A percentile compares a stretch with the other conserved stretches of the same genome.
These are phyloP conservation scores for Phaeoacremonium minimum DNA, from an alignment of 2,329 filamentous ascomycete species.

Conservation along the genomic window DNA sequence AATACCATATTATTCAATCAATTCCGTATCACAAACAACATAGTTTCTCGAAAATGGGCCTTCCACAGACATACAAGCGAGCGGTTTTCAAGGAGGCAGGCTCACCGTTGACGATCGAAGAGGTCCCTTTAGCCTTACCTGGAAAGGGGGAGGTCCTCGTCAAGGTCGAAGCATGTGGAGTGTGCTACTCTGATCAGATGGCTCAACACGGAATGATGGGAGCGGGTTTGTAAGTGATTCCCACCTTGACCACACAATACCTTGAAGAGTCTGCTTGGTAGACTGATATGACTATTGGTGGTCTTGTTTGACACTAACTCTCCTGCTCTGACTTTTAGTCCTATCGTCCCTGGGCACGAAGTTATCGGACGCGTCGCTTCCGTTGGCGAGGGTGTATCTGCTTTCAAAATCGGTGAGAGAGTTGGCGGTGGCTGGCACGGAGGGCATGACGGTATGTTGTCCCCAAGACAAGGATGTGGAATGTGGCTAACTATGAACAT, in stretches of 20 bases:
- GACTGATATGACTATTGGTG: no score
- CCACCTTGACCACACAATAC: no score
- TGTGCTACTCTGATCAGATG: constrained; percentile 50
- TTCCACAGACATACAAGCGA: constrained; percentile 54
- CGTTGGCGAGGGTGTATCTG: constrained; percentile 43
- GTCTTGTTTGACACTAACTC: no score
- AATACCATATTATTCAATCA: no score
- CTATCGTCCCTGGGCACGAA: constrained; percentile 53
- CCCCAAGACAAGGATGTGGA: neutral
- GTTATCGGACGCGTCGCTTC: constrained; percentile 55
- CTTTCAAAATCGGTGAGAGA: constrained; percentile 53
- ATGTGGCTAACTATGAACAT: neutral
- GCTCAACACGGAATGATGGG: constrained; percentile 26
- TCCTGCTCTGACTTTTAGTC: no score
- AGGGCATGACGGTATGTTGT: constrained; percentile 35
- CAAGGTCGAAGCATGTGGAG: constrained; percentile 58
- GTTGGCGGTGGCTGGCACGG: constrained; percentile 47
- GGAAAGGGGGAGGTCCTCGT: constrained; percentile 48
- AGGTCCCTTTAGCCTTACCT: constrained; percentile 43
- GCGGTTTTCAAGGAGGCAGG: constrained; percentile 47
- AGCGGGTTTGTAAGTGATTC: constrained; percentile 23
- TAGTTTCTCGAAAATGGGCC: no score
- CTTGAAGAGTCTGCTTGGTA: no score
- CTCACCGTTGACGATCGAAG: constrained; percentile 44
- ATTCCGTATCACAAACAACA: no score